A percentile compares a stretch with the other conserved stretches of the same genome.
Evolutionary conservation across 2,329 filamentous ascomycete genomes (phyloP).

Genomic region (Cadophora malorum): DNA sequence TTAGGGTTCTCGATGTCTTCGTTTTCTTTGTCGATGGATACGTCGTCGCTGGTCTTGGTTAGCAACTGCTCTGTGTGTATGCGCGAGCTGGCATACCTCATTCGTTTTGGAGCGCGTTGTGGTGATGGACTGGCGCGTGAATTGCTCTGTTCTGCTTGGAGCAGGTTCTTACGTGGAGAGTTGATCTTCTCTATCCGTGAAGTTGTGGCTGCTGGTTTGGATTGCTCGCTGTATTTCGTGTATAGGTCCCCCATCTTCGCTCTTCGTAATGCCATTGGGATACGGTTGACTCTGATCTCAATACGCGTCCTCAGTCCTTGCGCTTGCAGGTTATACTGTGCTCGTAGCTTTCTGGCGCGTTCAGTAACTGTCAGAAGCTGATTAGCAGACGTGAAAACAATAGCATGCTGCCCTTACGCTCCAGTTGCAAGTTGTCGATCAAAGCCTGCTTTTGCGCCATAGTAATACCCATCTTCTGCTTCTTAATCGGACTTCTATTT

Average conservation of each 20-base stretch:
- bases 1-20: conserved; percentile 70
- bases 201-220: conserved; percentile 28
- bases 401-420: conserved; percentile 64
- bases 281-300: conserved; percentile 91
- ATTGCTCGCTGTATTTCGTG: conserved; percentile 37
- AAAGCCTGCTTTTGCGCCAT: conserved; percentile 81
- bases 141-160: conserved; percentile 36
- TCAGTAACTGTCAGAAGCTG: conserved; percentile 72
- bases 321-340: conserved; percentile 88
- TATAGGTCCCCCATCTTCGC: conserved; percentile 80
- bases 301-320: conserved; percentile 85
- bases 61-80: conserved; percentile 25
- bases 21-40: conserved; percentile 78
- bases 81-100: conserved; percentile 51
- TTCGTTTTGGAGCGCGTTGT: conserved; percentile 52
- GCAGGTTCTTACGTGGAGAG: conserved; percentile 38
- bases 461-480: conserved; percentile 65
- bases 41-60: conserved; percentile 59
- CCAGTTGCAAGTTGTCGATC: conserved; percentile 87
- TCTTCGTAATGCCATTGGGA: conserved; percentile 79
- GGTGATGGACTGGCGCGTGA: conserved; percentile 40
- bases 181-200: conserved; percentile 30
- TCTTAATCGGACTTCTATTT: conserved; percentile 67
- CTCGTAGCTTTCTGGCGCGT: conserved; percentile 83
- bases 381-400: conserved; percentile 17